phyloP scores from a whole-genome alignment of 495 filamentous ascomycete genomes.

The Chaetomidium leptoderma region DNA sequence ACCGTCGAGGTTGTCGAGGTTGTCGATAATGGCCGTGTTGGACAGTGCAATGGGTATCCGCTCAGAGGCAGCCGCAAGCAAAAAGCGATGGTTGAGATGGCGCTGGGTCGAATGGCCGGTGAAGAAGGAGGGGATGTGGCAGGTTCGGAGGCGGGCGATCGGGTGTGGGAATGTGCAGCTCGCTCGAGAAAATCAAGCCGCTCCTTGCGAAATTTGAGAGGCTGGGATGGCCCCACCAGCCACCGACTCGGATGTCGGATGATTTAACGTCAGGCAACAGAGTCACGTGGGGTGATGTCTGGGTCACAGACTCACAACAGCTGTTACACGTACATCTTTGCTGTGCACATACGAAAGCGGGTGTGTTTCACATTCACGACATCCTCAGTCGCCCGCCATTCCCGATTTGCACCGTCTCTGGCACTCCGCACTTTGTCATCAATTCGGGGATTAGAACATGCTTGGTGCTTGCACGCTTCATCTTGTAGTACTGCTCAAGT shows the following conservation, averaged over 20 bases:
- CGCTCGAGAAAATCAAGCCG: slow-evolving; percentile 17
- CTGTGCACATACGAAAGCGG: background rate
- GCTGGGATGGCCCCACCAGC: slow-evolving; percentile 33
- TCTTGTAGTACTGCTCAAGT: too few relatives aligned
- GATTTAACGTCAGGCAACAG: background rate
- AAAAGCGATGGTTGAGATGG: slow-evolving; percentile 21
- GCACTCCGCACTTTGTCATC: too few relatives aligned
- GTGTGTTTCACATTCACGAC: background rate
- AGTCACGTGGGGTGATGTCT: slow-evolving; percentile 20
- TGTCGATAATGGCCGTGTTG: slow-evolving; percentile 7
- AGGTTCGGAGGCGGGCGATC: slow-evolving; percentile 6
- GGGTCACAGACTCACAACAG: too few relatives aligned
- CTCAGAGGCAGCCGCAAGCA: slow-evolving; percentile 23
- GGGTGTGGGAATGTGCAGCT: slow-evolving; percentile 11
- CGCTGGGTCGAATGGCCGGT: slow-evolving; percentile 14
- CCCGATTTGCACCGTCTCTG: too few relatives aligned
- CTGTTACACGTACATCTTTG: too few relatives aligned
- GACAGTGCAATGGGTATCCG: slow-evolving; percentile 20
- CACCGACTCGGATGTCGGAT: slow-evolving; percentile 4
- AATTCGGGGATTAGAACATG: too few relatives aligned
- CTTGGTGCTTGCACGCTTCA: too few relatives aligned
- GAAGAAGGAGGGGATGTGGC: slow-evolving; percentile 13
- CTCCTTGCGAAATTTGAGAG: slow-evolving; percentile 32
- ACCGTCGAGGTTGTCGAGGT: slow-evolving; percentile 11
- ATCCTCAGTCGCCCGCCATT: too few relatives aligned